Percentiles rank a stretch among this genome's conserved stretches.
These are phyloP conservation scores for Phialophora verrucosa DNA, from an alignment of 2,329 filamentous ascomycete genomes.

Conservation along the genomic window DNA sequence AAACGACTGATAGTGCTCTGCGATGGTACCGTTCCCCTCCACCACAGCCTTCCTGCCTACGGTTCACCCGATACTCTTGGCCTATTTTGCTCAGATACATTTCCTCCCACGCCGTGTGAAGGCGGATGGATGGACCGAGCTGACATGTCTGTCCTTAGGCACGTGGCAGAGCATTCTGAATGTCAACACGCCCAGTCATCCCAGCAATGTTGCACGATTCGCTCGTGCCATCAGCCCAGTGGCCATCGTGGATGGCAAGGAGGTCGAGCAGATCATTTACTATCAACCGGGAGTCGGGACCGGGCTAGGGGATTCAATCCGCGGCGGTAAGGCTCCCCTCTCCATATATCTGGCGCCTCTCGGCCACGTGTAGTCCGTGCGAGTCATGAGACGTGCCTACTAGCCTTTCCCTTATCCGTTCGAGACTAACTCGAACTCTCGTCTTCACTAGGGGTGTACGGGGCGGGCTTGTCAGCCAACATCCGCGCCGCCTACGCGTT, in stretches of 20 bases:
- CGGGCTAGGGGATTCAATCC: conserved; percentile 33
- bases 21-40: conserved; percentile 38
- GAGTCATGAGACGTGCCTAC: neutral
- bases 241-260: conserved; percentile 37
- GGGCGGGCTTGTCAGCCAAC: conserved; percentile 33
- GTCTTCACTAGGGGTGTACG: conserved; percentile 28
- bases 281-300: conserved; percentile 50
- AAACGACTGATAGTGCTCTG: conserved; percentile 46
- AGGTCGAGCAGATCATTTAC: conserved; percentile 47
- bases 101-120: neutral
- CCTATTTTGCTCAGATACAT: neutral
- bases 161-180: conserved; percentile 43
- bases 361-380: too few relatives aligned
- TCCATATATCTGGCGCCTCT: neutral
- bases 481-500: conserved; percentile 39
- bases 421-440: neutral
- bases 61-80: neutral
- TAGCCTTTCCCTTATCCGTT: neutral
- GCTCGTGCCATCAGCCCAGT: conserved; percentile 40
- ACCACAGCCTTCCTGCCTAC: neutral
- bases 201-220: conserved; percentile 43
- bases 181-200: conserved; percentile 39
- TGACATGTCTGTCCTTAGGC: conserved; percentile 28
- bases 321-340: conserved; percentile 28
- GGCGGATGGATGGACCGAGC: neutral